Evolutionary conservation across 1,284 basidiomycete species (phyloP), one percentile per base, ranked within the genome.

Genomic region (Anthracocystis panici-leucophaei): DNA sequence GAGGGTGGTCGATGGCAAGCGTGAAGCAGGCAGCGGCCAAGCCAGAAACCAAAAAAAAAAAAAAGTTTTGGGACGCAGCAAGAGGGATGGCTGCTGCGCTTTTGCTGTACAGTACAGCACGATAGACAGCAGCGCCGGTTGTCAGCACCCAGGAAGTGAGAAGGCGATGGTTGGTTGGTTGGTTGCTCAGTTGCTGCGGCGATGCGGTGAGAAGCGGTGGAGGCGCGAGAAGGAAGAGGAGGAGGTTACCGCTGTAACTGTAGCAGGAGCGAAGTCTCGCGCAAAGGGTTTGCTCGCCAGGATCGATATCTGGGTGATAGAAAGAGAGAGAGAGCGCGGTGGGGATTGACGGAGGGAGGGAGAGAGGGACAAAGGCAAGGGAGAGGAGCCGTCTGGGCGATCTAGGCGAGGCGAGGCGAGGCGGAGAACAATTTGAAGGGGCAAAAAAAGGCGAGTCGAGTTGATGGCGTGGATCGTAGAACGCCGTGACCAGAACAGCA

Each of bases 131-230:
- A 16, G 51, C 35, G 35, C 23, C 38, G 51, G 16, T 33, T 10
- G 16, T 18, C 5, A 27, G 51, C 51, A 52, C 51, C 51, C 51
- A 52, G 51, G 23, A 41, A 23, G 16, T 35, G 51, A 40, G 21
- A 23, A n/a, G 48, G 49, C 20, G 33, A 20, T 23, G n/a, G 31
- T 18, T 27, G 45, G 12, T 27, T 14, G n/a, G 27, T 3, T 20
- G 38, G 23, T 27, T 41, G 51, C 23, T 14, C 31, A 33, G 33
- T 7, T 25, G 50, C 35, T 52, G 20, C 21, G 35, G 21, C 23
- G 21, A 7, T 40, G 35, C 23, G 46, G 18, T 29, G 46, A 27
- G 46, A 46, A 27, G 44, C 25, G 33, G 48, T n/a, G 29, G 25
- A 12, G 23, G 27, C 7, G 23, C 27, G 25, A 5, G 23, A 11